phyloP scores from a whole-genome alignment of 169 alveolate species.

The Plasmodium gaboni region DNA sequence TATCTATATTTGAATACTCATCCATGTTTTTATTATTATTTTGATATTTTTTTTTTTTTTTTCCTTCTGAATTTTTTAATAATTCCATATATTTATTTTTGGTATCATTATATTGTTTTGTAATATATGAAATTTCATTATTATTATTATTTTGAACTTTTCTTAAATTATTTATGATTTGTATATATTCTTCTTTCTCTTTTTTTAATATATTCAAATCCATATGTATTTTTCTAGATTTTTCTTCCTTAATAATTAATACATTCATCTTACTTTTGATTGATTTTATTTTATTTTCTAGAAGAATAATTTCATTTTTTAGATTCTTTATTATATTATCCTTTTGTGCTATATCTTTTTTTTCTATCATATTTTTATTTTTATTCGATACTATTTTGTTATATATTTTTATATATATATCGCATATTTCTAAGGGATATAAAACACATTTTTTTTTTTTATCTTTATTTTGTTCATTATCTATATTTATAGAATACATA shows the following conservation, averaged over 20 bases:
- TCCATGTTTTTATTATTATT: not conserved
- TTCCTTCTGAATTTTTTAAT: constrained; percentile 34
- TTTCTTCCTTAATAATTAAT: constrained; percentile 55
- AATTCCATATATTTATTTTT: constrained; percentile 49
- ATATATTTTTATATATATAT: constrained; percentile 20
- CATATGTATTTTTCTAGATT: constrained; percentile 37
- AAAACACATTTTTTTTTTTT: constrained; percentile 5
- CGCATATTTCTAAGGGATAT: constrained; percentile 22
- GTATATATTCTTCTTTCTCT: constrained; percentile 53
- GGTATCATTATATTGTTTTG: constrained; percentile 40
- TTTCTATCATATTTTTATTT: not conserved
- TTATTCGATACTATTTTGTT: constrained; percentile 2
- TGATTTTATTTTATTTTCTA: not conserved
- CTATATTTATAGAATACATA: not conserved
- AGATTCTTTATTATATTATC: constrained; percentile 28
- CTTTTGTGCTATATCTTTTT: constrained; percentile 2
- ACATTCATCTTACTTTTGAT: constrained; percentile 23
- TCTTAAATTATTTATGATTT: constrained; percentile 27
- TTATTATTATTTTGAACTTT: constrained; percentile 32
- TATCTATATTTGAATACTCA: constrained; percentile 39
- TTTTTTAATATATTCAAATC: constrained; percentile 36
- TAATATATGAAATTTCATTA: constrained; percentile 41
- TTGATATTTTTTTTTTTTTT: constrained; percentile 22
- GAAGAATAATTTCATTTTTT: not conserved
- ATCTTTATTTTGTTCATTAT: not conserved